A percentile compares a stretch with the other conserved stretches of the same genome.
These are phyloP conservation scores for Moesziomyces sp. DNA, from an alignment of 1,284 basidiomycete species.

Conservation along the genomic window DNA sequence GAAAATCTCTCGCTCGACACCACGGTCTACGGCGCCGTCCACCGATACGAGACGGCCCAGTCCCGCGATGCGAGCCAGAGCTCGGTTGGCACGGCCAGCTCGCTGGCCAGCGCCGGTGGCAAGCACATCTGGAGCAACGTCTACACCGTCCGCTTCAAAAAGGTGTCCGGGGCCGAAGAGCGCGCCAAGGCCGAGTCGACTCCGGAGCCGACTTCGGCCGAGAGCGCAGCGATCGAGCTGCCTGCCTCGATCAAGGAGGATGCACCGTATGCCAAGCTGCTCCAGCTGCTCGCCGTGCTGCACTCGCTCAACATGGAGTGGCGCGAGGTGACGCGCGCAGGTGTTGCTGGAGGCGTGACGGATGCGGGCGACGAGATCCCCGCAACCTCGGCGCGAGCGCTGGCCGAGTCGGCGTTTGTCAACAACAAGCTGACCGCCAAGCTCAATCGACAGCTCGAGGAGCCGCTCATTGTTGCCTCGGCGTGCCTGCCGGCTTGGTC, in stretches of 20 bases:
- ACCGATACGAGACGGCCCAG: constrained; percentile 78
- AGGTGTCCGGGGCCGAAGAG: constrained; percentile 84
- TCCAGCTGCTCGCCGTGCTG: constrained; percentile 87
- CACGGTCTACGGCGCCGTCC: constrained; percentile 94
- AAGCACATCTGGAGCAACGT: constrained; percentile 85
- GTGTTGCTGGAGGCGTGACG: constrained; percentile 7
- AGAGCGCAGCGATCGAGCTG: constrained; percentile 55
- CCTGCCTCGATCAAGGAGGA: constrained; percentile 83
- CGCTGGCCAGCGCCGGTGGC: constrained; percentile 18
- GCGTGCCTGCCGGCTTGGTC: constrained; percentile 97
- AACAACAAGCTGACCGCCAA: constrained; percentile 99
- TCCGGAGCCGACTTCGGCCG: constrained; percentile 47
- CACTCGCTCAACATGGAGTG: constrained; percentile 81
- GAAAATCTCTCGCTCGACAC: constrained; percentile 83
- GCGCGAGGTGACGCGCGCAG: constrained; percentile 51
- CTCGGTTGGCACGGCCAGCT: constrained; percentile 11
- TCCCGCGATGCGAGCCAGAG: constrained; percentile 8
- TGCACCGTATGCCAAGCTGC: constrained; percentile 86
- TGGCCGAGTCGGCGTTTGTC: constrained; percentile 83
- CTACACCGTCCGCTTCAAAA: constrained; percentile 91
- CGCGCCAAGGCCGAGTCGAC: constrained; percentile 29
- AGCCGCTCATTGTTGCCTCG: constrained; percentile 98
- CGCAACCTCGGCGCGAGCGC: constrained; percentile 66
- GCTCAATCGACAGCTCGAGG: constrained; percentile 94
- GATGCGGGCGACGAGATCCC: constrained; percentile 24